Percentiles rank a stretch among this genome's conserved stretches.
These are phyloP conservation scores for Lodderomyces theae DNA, from an alignment of 1,139 yeast genomes.

Conservation along the genomic window DNA sequence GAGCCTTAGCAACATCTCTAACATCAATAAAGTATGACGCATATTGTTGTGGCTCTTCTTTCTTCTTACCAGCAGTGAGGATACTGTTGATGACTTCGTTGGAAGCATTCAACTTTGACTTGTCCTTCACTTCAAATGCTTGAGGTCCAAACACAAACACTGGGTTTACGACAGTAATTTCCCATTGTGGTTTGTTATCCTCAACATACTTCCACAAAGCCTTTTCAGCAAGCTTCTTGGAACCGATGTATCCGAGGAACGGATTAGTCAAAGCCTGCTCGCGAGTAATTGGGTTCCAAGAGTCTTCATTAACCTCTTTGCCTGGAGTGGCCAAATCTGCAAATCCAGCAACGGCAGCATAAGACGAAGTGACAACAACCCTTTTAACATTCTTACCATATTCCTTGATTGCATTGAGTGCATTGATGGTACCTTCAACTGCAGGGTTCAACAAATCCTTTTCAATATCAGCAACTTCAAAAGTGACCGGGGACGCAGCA, in stretches of 20 bases:
- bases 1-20: constrained; percentile 52
- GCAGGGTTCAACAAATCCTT: constrained; percentile 31
- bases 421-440: constrained; percentile 29
- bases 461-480: constrained; percentile 23
- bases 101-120: constrained; percentile 35
- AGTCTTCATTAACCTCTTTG: constrained; percentile 24
- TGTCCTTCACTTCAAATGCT: constrained; percentile 26
- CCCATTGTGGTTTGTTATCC: constrained; percentile 24
- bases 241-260: constrained; percentile 27
- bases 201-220: constrained; percentile 53
- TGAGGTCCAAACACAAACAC: constrained; percentile 44
- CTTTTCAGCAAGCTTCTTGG: constrained; percentile 32
- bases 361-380: constrained; percentile 30
- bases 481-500: constrained; percentile 33
- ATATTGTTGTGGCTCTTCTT: constrained; percentile 15
- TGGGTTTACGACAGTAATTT: constrained; percentile 29
- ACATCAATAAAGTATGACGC: constrained; percentile 42
- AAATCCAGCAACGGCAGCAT: constrained; percentile 23
- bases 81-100: constrained; percentile 33
- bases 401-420: constrained; percentile 21
- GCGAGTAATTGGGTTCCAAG: constrained; percentile 39
- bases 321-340: constrained; percentile 12
- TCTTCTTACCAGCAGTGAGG: constrained; percentile 12
- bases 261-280: constrained; percentile 25
- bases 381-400: constrained; percentile 24